These are phyloP conservation scores for Euphrasia arctica DNA, from an alignment of 305 asterid species.

Conservation along the genomic window DNA sequence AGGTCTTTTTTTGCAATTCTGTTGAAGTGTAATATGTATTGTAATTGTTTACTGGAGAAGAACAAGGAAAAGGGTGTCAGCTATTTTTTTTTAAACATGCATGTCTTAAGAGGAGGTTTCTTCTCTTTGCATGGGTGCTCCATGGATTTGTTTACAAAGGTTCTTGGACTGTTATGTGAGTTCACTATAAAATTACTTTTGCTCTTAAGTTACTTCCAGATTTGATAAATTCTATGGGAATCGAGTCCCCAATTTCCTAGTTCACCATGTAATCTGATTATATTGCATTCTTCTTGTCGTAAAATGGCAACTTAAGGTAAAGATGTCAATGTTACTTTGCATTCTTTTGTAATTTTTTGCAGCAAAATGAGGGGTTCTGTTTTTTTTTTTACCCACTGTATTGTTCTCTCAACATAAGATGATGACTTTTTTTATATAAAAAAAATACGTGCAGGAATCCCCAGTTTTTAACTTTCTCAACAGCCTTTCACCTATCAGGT, in stretches of 20 bases:
- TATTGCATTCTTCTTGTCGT: background rate
- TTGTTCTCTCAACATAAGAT: conserved; percentile 7
- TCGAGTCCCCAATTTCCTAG: background rate
- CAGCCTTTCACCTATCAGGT: conserved; percentile 90
- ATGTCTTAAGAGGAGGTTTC: conserved; percentile 7
- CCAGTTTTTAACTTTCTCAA: conserved; percentile 87
- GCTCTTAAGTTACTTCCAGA: background rate
- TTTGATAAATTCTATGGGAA: conserved; percentile 17
- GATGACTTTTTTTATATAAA: background rate
- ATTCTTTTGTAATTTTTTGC: background rate
- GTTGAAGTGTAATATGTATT: conserved; percentile 4
- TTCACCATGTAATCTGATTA: conserved; percentile 7
- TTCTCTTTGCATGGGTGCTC: conserved; percentile 17
- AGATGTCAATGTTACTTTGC: background rate
- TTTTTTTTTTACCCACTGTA: background rate
- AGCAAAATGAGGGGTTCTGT: conserved; percentile 8
- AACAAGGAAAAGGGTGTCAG: background rate
- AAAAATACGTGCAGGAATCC: conserved; percentile 60
- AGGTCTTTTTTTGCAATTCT: background rate
- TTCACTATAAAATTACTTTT: background rate
- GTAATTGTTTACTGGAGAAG: conserved; percentile 16
- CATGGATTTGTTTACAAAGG: background rate
- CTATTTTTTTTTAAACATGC: conserved; percentile 20
- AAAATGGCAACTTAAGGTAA: background rate
- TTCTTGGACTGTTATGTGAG: background rate